Evolutionary conservation across 768 basidiomycete genomes (phyloP).

Genomic region (Podaxis rugospora): DNA sequence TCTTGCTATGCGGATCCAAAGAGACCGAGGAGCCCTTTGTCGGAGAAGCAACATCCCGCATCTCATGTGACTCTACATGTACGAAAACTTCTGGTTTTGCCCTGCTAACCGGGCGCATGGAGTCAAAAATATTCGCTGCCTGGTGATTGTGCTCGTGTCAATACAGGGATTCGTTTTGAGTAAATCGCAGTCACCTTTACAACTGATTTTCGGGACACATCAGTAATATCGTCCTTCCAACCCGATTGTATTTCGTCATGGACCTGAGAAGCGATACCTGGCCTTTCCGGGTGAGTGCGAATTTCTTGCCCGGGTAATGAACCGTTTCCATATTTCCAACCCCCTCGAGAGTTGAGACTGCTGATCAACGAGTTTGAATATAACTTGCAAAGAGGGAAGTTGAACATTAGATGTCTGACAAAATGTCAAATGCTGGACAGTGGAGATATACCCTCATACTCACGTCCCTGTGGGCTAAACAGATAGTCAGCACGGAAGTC

Average conservation of each 20-base stretch:
- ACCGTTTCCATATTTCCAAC: conserved; percentile 20
- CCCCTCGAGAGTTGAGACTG: conserved; percentile 29
- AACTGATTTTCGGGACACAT: neutral
- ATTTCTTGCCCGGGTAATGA: neutral
- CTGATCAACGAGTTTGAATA: conserved; percentile 39
- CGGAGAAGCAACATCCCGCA: conserved; percentile 8
- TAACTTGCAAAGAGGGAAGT: conserved; percentile 34
- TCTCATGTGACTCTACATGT: conserved; percentile 21
- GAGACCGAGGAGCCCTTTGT: neutral
- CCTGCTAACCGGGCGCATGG: neutral
- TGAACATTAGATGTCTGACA: conserved; percentile 32
- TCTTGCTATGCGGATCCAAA: neutral
- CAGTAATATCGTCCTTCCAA: neutral
- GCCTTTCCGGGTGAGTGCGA: neutral
- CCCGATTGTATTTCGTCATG: neutral
- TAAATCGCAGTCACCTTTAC: neutral
- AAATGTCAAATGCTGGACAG: neutral
- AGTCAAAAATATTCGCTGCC: neutral
- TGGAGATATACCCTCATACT: neutral
- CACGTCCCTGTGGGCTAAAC: conserved; percentile 10
- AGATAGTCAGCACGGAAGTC: neutral
- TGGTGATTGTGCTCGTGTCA: neutral
- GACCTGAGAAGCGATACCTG: neutral
- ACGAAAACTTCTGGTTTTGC: conserved; percentile 16
- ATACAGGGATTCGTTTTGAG: neutral